phyloP scores from a whole-genome alignment of 192 early-diverging fungal genomes.

The Coemansia sp. region DNA sequence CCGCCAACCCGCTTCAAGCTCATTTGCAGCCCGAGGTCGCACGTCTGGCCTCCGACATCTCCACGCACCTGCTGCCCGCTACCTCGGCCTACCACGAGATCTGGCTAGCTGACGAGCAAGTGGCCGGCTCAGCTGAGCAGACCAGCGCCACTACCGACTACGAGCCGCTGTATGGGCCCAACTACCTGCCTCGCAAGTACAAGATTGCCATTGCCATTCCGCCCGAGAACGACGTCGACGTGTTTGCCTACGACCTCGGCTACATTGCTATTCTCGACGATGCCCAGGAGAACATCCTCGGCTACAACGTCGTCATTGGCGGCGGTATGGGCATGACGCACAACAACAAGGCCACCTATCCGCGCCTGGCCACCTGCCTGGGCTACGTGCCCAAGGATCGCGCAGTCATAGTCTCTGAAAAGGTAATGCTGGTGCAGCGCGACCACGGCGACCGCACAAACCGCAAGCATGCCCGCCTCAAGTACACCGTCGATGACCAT shows the following conservation, averaged over 20 bases:
- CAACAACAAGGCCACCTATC: conserved; percentile 97
- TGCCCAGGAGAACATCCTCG: conserved; percentile 65
- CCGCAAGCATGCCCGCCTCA: conserved; percentile 96
- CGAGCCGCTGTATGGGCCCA: conserved; percentile 91
- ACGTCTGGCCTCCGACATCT: conserved; percentile 69
- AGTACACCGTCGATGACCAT: conserved; percentile 98
- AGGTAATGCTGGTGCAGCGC: conserved; percentile 90
- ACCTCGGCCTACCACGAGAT: conserved; percentile 96
- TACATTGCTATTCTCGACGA: conserved; percentile 86
- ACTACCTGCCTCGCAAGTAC: conserved; percentile 95
- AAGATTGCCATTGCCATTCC: conserved; percentile 94
- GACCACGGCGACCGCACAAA: conserved; percentile 95
- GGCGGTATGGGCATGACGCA: conserved; percentile 99
- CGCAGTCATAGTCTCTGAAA: conserved; percentile 80
- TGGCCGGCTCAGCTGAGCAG: conserved; percentile 74
- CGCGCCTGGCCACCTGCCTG: conserved; percentile 73
- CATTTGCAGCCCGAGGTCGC: conserved; percentile 78
- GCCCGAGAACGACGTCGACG: conserved; percentile 95
- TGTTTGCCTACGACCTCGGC: conserved; percentile 94
- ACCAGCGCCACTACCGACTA: conserved; percentile 52
- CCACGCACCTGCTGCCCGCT: conserved; percentile 75
- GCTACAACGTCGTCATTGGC: conserved; percentile 93
- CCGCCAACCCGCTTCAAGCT: conserved; percentile 79
- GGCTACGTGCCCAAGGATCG: conserved; percentile 78
- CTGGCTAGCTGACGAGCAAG: conserved; percentile 90